A percentile compares a stretch with the other conserved stretches of the same genome.
Evolutionary conservation across 2,329 filamentous ascomycete species (phyloP).

Genomic region (Cladosporium sp.): DNA sequence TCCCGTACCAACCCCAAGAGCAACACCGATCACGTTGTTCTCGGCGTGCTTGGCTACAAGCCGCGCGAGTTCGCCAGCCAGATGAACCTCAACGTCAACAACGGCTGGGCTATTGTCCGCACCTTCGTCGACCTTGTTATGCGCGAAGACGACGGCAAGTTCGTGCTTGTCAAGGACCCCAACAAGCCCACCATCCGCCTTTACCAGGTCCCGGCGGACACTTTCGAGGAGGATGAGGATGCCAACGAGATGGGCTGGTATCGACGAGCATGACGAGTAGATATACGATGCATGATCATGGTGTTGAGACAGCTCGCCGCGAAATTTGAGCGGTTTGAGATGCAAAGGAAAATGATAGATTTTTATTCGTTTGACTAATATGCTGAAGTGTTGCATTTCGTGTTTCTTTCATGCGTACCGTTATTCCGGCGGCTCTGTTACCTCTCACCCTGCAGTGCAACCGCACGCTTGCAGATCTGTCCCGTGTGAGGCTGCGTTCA

Average conservation of each 20-base stretch:
- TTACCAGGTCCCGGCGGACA: conserved; percentile 83
- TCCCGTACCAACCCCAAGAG: conserved; percentile 89
- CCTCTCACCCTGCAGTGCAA: neutral
- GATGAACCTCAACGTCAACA: conserved; percentile 96
- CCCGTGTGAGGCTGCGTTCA: neutral
- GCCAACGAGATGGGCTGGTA: conserved; percentile 63
- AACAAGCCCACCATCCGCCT: conserved; percentile 94
- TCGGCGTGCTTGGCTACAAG: conserved; percentile 97
- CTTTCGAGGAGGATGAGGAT: conserved; percentile 87
- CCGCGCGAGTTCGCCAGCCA: conserved; percentile 93
- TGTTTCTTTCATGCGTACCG: neutral
- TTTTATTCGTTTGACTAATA: conserved; percentile 2
- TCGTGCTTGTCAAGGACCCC: conserved; percentile 78
- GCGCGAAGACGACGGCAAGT: conserved; percentile 67
- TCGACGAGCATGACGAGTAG: conserved; percentile 54
- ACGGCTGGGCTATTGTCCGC: conserved; percentile 98
- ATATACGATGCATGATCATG: conserved; percentile 8
- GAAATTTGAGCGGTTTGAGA: conserved; percentile 4
- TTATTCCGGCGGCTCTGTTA: neutral
- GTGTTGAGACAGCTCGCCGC: conserved; percentile 12
- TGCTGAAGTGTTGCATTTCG: too few species aligned
- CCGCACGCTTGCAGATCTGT: neutral
- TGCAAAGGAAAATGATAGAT: conserved; percentile 12
- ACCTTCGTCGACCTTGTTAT: conserved; percentile 96
- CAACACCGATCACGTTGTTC: conserved; percentile 89